Evolutionary conservation across 805 yeast species (phyloP).

Genomic region (Hemisphaericaspora nanyangensis): DNA sequence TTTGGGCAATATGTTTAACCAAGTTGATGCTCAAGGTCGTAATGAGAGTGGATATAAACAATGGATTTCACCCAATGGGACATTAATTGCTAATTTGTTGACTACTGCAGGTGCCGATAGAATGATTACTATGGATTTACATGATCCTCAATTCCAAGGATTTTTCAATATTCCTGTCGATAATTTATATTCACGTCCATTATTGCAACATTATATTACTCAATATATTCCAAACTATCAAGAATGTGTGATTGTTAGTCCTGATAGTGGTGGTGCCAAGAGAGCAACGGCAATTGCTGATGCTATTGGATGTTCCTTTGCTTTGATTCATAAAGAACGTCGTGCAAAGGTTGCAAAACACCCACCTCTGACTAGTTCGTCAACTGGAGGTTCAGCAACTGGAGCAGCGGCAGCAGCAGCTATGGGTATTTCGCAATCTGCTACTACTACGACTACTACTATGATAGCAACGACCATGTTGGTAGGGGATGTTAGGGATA

Average conservation of each 20-base stretch:
- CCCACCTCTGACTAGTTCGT: slow-evolving; percentile 24
- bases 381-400: too few relatives aligned
- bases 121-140: slow-evolving; percentile 95
- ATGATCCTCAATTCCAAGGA: slow-evolving; percentile 97
- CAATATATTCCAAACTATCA: slow-evolving; percentile 73
- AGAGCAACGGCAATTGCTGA: slow-evolving; percentile 95
- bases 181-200: slow-evolving; percentile 83
- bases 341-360: slow-evolving; percentile 43
- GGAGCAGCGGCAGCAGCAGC: slow-evolving; percentile 4
- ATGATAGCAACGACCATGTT: slow-evolving; percentile 83
- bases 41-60: slow-evolving; percentile 74
- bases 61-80: slow-evolving; percentile 96
- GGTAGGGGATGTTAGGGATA: slow-evolving; percentile 89
- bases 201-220: slow-evolving; percentile 79
- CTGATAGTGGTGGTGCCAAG: slow-evolving; percentile 99
- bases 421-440: neutral
- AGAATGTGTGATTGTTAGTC: slow-evolving; percentile 89
- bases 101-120: slow-evolving; percentile 96
- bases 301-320: slow-evolving; percentile 81
- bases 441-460: slow-evolving; percentile 4
- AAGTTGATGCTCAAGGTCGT: slow-evolving; percentile 34
- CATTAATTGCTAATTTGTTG: slow-evolving; percentile 80
- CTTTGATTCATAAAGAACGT: slow-evolving; percentile 92
- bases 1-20: slow-evolving; percentile 26
- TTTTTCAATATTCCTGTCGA: slow-evolving; percentile 96